Evolutionary conservation across 768 basidiomycete species (phyloP), one percentile per base, ranked within the genome.

Genomic region (Boletus edulis): DNA sequence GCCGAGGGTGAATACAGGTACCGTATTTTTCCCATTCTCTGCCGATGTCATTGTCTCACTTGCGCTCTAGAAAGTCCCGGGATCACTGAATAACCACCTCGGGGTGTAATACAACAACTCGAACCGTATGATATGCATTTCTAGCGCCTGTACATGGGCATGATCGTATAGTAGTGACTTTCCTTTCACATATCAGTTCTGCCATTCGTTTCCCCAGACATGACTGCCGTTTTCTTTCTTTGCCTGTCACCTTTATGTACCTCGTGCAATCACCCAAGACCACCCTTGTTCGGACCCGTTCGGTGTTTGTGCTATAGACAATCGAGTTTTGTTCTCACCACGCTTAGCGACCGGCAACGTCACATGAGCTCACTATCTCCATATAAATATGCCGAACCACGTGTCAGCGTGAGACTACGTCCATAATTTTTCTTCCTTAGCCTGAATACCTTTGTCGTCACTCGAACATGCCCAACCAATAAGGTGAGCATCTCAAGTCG

Each of bases 1-100:
- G 94, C 95, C 0, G 95, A 98, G 73, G 92, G 91, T 54, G 92
- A 95, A 69, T 98, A 96, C 78, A 89, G 95, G 87, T 92, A 58
- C 60, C 61, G 41, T 8, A 13, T 13, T 11, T 29, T 46, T 11
- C 20, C 34, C 7, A 35, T n/a, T 17, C 10, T 38, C 13, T 29
- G 15, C 24, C 29, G 9, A 44, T 31, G 24, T 57, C 9, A 2
- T 9, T 22, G 38, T 46, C 56, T 58, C 49, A 68, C 49, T 12
- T 27, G 1, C 9, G 6, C 42, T 48, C 15, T 46, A 92, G 90
- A 75, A 92, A 92, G 84, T 87, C 90, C 71, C 85, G 90, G 75
- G 91, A 93, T 76, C 90, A 92, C 76, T 93, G 80, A 91, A 27
- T 38, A 37, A 49, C 35, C 17, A 37, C 29, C 37, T 38, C 15